Evolutionary conservation across 2,329 filamentous ascomycete species (phyloP), one percentile per base, ranked within the genome.

Genomic region (Coniella vitis): DNA sequence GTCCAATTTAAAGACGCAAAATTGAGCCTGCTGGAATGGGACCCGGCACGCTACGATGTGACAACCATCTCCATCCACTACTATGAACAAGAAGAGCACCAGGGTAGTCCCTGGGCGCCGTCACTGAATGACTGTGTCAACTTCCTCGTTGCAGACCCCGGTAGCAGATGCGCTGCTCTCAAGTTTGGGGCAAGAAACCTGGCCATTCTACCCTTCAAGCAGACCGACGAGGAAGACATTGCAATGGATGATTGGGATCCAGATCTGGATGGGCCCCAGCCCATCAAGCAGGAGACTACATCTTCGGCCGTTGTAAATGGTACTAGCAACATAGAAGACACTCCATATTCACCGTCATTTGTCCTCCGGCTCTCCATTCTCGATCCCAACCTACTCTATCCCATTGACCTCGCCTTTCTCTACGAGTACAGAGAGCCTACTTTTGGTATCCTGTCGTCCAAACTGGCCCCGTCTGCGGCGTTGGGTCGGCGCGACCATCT

Each of bases 371-470:
- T 97, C 56, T 89, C 90, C 46, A 82, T 90, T 60, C 77, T 98
- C 67, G 91, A 97, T 66, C 87, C 90, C 54, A 82, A 79, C 55
- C 76, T 98, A 58, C 81, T 91, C 52, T 87, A 95, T 67, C 90
- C 91, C 42, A 83, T 96, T 61, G 88, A 95, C 63, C 80, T 98
- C 61, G 84, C 87, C 48, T 98, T 98, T 66, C 73, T 98, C 56
- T 81, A 97, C 75, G 91, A 97, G 70, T 98, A 98, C 67, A 84
- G 93, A 65, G 93, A 97, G 67, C 91, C 93, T 12, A 98, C 93
- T 0, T 95, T 98, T 69, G 93, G 91, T 49, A 90, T 98, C 53
- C 74, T 98, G 37, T 93, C 89, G 40, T 87, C 90, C 1, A 83
- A 82, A 45, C 72, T 81, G 55, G 75, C 83, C 32, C 81, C 84